phyloP scores from a whole-genome alignment of 2,329 filamentous ascomycete species.

The Paecilomyces dactylethromorphus region DNA sequence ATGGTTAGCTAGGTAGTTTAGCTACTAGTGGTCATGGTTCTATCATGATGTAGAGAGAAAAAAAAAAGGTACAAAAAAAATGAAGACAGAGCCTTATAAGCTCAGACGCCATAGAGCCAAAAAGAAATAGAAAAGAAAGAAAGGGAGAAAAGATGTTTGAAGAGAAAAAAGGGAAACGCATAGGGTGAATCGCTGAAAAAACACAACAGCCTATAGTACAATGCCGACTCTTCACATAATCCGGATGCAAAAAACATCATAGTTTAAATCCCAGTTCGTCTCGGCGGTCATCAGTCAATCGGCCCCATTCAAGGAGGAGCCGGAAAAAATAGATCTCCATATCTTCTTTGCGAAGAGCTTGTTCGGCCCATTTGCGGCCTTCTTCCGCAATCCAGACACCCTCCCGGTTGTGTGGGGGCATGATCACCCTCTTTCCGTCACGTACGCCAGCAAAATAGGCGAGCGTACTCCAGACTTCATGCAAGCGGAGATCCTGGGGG shows the following conservation, averaged over 20 bases:
- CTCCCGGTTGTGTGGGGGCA: slow-evolving; percentile 47
- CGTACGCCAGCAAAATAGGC: slow-evolving; percentile 63
- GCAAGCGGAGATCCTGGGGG: slow-evolving; percentile 66
- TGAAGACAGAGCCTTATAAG: not conserved
- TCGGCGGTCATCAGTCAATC: slow-evolving; percentile 58
- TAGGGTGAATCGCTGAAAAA: not conserved
- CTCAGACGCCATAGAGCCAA: not conserved
- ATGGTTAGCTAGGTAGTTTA: not conserved
- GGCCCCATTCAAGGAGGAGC: slow-evolving; percentile 69
- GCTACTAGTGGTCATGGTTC: not conserved
- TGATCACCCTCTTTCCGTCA: slow-evolving; percentile 42
- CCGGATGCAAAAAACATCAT: slow-evolving; percentile 3
- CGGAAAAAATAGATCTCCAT: slow-evolving; percentile 78
- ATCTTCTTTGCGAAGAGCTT: slow-evolving; percentile 62
- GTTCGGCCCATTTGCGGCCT: slow-evolving; percentile 58
- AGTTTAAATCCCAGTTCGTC: slow-evolving; percentile 40
- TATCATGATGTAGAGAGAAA: not conserved
- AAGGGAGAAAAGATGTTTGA: no score
- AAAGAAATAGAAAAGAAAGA: not conserved
- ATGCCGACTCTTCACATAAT: not conserved
- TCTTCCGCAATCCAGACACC: slow-evolving; percentile 60
- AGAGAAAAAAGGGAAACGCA: not conserved
- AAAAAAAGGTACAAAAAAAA: not conserved
- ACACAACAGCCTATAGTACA: not conserved
- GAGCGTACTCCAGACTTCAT: slow-evolving; percentile 66